A percentile compares a stretch with the other conserved stretches of the same genome.
phyloP scores from a whole-genome alignment of 2,329 filamentous ascomycete species.

The Botrytis pseudocinerea region DNA sequence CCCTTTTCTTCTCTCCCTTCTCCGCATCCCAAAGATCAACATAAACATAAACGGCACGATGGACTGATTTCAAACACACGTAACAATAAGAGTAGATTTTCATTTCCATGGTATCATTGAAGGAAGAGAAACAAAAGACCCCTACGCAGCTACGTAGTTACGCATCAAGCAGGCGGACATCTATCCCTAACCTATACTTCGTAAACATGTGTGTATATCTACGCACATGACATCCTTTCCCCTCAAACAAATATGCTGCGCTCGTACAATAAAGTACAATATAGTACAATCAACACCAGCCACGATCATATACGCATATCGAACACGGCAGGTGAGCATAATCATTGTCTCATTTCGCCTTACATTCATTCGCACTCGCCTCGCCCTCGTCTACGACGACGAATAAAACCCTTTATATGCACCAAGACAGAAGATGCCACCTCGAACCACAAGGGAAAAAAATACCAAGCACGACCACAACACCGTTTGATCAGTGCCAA shows the following conservation, averaged over 20 bases:
- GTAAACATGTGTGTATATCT: conserved; percentile 1
- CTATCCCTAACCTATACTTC: conserved; percentile 6
- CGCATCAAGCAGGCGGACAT: not conserved
- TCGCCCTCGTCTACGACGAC: not conserved
- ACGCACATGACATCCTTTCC: conserved; percentile 3
- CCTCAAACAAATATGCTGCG: conserved; percentile 6
- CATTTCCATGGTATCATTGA: conserved; percentile 16
- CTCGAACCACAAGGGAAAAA: conserved; percentile 16
- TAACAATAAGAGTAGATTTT: not conserved
- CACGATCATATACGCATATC: conserved; percentile 17
- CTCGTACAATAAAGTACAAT: conserved; percentile 4
- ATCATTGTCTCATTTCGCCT: conserved; percentile 10
- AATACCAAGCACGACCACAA: conserved; percentile 25
- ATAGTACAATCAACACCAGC: conserved; percentile 14
- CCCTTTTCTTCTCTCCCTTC: not conserved
- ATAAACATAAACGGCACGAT: not conserved
- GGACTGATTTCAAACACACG: not conserved
- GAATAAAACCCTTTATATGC: conserved; percentile 14
- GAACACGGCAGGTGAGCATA: conserved; percentile 12
- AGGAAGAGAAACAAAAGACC: not conserved
- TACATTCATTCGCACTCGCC: conserved; percentile 8
- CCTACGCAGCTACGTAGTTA: conserved; percentile 1
- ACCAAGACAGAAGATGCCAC: conserved; percentile 20
- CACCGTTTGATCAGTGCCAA: conserved; percentile 23
- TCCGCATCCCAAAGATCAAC: not conserved